Percentiles rank a stretch among this genome's conserved stretches.
Conservation (phyloP, 1,284 basidiomycete species). For the Chalciporus sp. region DNA sequence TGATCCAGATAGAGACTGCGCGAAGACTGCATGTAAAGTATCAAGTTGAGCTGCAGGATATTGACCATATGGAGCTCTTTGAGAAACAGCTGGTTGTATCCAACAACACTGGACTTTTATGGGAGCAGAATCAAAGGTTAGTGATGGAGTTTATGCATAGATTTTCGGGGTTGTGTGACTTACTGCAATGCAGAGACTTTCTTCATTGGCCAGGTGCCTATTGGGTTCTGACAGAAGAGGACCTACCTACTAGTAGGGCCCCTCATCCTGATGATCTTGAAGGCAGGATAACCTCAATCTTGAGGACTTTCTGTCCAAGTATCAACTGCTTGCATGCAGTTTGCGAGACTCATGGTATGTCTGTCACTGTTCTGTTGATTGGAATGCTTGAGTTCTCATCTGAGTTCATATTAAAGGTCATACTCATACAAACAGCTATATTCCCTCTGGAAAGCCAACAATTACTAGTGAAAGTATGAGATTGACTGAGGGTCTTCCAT, state of each 20-base stretch:
- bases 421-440: slow-evolving; percentile 9
- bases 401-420: slow-evolving; percentile 6
- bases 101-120: slow-evolving; percentile 33
- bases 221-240: not conserved
- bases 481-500: slow-evolving; percentile 35
- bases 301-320: slow-evolving; percentile 54
- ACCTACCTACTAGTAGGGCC: slow-evolving; percentile 11
- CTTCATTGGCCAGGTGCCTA: slow-evolving; percentile 32
- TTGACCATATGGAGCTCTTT: slow-evolving; percentile 37
- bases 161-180: not conserved
- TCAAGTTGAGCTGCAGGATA: slow-evolving; percentile 33
- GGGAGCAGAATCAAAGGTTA: slow-evolving; percentile 39
- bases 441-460: slow-evolving; percentile 36
- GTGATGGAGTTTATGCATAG: not conserved
- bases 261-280: slow-evolving; percentile 31
- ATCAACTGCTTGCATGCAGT: slow-evolving; percentile 51
- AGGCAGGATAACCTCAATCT: slow-evolving; percentile 36
- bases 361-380: not conserved
- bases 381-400: not conserved
- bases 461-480: slow-evolving; percentile 33
- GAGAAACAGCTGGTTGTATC: slow-evolving; percentile 14
- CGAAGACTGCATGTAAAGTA: slow-evolving; percentile 39
- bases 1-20: slow-evolving; percentile 48
- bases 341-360: slow-evolving; percentile 54
- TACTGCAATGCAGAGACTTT: slow-evolving; percentile 19